Percentiles rank a stretch among this genome's conserved stretches.
These are phyloP conservation scores for Botrytis porri DNA, from an alignment of 2,329 filamentous ascomycete species.

Conservation along the genomic window DNA sequence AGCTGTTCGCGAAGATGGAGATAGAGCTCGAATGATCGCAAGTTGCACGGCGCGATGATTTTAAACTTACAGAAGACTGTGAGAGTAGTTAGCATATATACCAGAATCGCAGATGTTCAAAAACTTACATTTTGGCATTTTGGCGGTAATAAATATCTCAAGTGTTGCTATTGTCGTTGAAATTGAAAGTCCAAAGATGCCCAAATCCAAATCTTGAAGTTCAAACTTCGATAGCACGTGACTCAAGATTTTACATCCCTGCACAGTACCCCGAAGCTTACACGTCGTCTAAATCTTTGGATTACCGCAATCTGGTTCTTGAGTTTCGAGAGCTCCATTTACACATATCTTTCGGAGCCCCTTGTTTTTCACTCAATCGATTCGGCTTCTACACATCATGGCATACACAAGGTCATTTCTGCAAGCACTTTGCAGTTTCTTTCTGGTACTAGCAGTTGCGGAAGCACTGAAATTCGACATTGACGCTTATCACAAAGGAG, in stretches of 20 bases:
- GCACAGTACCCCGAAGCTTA: constrained; percentile 24
- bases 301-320: constrained; percentile 9
- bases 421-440: constrained; percentile 56
- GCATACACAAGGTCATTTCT: constrained; percentile 51
- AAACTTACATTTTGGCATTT: constrained; percentile 84
- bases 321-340: constrained; percentile 25
- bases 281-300: constrained; percentile 30
- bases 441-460: constrained; percentile 53
- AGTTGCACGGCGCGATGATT: constrained; percentile 15
- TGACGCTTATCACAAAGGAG: constrained; percentile 61
- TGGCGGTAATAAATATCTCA: constrained; percentile 40
- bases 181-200: constrained; percentile 19
- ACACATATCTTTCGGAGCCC: neutral
- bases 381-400: constrained; percentile 42
- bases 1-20: constrained; percentile 14
- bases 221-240: constrained; percentile 21
- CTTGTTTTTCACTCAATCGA: neutral
- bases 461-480: constrained; percentile 93
- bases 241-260: constrained; percentile 21
- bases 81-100: constrained; percentile 40
- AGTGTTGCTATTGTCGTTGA: constrained; percentile 11
- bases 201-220: constrained; percentile 18
- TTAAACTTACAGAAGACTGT: constrained; percentile 68
- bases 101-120: constrained; percentile 19
- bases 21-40: constrained; percentile 11